Evolutionary conservation across 352 stramenopile genomes (phyloP).

Genomic region (Blastocystis sp.): DNA sequence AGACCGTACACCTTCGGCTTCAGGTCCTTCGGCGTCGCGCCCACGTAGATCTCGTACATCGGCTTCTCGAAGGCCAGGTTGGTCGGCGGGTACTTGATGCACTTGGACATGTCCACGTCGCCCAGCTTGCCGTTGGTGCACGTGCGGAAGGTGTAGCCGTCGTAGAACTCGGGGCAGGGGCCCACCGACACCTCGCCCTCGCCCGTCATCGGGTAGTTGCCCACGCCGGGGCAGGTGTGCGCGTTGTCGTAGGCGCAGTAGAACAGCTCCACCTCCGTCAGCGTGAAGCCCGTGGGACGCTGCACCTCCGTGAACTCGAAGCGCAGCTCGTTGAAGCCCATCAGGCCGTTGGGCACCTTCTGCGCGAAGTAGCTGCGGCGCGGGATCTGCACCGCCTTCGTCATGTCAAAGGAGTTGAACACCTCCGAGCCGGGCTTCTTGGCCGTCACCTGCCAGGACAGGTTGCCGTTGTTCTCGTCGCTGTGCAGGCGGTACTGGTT

Average conservation of each 20-base stretch:
- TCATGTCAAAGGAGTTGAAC: neutral
- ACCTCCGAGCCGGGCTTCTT: constrained; percentile 1
- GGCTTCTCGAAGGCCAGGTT: constrained; percentile 31
- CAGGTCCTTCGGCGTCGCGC: neutral
- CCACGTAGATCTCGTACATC: constrained; percentile 53
- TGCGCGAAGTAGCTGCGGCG: neutral
- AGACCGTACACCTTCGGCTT: constrained; percentile 49
- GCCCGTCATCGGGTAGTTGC: constrained; percentile 42
- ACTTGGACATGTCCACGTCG: constrained; percentile 28
- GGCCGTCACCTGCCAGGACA: neutral
- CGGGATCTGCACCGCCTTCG: neutral
- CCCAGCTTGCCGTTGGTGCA: constrained; percentile 13
- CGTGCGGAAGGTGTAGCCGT: constrained; percentile 57
- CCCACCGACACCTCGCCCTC: constrained; percentile 51
- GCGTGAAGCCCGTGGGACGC: constrained; percentile 36
- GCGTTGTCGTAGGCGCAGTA: neutral
- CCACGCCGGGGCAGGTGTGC: constrained; percentile 18
- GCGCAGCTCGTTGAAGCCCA: constrained; percentile 47
- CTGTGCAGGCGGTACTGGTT: constrained; percentile 49
- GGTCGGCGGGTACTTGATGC: constrained; percentile 37
- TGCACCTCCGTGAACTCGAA: constrained; percentile 13
- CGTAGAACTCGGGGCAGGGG: constrained; percentile 56
- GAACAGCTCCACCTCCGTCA: constrained; percentile 28
- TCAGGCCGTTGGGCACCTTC: constrained; percentile 39
- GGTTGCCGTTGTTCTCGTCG: neutral